Conservation (phyloP, 805 yeast species). For the Hermanozyma aechmeae region DNA sequence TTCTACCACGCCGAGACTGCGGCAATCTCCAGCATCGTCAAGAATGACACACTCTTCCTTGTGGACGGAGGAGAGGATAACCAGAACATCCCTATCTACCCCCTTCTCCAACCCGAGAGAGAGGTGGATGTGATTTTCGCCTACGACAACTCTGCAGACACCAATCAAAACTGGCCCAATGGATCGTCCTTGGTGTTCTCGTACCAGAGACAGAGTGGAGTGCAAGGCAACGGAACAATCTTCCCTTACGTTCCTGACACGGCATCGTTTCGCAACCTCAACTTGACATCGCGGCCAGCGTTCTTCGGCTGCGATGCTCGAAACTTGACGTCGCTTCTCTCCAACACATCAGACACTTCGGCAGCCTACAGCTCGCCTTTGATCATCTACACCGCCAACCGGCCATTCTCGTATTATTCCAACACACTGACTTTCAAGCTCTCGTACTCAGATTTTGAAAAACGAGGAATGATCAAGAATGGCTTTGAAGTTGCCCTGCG, state of each 20-base stretch:
- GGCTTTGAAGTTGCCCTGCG: slow-evolving; percentile 19
- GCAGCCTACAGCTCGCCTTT: slow-evolving; percentile 12
- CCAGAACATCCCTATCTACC: slow-evolving; percentile 33
- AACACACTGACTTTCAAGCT: slow-evolving; percentile 20
- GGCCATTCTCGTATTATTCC: slow-evolving; percentile 19
- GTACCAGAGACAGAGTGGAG: slow-evolving; percentile 10
- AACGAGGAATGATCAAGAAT: slow-evolving; percentile 15
- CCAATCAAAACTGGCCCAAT: slow-evolving; percentile 31
- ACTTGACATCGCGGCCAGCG: slow-evolving; percentile 14
- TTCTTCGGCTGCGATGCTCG: slow-evolving; percentile 20
- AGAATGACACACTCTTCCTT: slow-evolving; percentile 22
- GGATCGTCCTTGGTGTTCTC: slow-evolving; percentile 30
- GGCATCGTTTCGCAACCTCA: slow-evolving; percentile 11
- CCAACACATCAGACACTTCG: slow-evolving; percentile 4
- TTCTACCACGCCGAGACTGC: slow-evolving; percentile 29
- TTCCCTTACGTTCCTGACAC: slow-evolving; percentile 18
- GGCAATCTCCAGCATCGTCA: slow-evolving; percentile 22
- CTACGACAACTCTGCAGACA: slow-evolving; percentile 33
- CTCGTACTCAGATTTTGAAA: slow-evolving; percentile 15
- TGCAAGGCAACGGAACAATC: slow-evolving; percentile 16
- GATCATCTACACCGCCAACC: slow-evolving; percentile 20
- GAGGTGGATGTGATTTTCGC: slow-evolving; percentile 33
- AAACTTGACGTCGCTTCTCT: slow-evolving; percentile 11
- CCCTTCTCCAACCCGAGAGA: slow-evolving; percentile 28
- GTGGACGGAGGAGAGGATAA: slow-evolving; percentile 37